Base-by-base conservation (phyloP, 768 basidiomycete species). In the Boletus rufocinnamomeus region DNA sequence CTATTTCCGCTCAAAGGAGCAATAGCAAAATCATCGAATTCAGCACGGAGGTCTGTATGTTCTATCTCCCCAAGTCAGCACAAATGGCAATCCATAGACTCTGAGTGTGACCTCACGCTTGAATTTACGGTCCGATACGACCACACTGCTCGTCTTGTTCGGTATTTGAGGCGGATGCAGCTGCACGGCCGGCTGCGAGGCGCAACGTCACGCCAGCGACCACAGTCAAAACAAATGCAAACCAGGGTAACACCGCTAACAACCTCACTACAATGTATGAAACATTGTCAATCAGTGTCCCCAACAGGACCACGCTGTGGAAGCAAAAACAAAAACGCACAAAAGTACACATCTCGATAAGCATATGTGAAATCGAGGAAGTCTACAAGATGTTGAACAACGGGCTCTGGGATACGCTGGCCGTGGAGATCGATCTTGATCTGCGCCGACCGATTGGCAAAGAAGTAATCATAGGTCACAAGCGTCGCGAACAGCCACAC, bases 191-290 rank as follows among this genome's bases (percentile, higher is more conserved):
- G 21, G 73, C 66, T 17, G 78, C 72, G 3, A 71, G 17, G 54
- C 75, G 74, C 8, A 76, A 62, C 50, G 79, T 67, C 32, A 69
- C 63, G 23, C 77, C 74, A 10, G 80, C 66, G 51, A 72, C 69
- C 48, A 71, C 35, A 19, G 75, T 71, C 58, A 79, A 80, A 7
- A 82, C 62, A 59, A 79, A 59, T 0, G 82, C 65, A 60, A 83
- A 72, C 84, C 84, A 86, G 1, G 82, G 81, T 32, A 84, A 63
- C 57, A 84, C 76, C 1, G 82, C 81, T 21, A 81, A 65, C 27
- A 80, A 71, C 47, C 72, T 73, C 62, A 84, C 85, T 86, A 40
- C 17, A 38, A 61, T 7, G 55, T 28, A 38, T 21, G 47, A 60
- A 59, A 25, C 57, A 38, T 30, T 19, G 35, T 50, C 46, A n/a